Evolutionary conservation across 2,329 filamentous ascomycete species (phyloP), one percentile per base, ranked within the genome.

Genomic region (Cercospora sojina): DNA sequence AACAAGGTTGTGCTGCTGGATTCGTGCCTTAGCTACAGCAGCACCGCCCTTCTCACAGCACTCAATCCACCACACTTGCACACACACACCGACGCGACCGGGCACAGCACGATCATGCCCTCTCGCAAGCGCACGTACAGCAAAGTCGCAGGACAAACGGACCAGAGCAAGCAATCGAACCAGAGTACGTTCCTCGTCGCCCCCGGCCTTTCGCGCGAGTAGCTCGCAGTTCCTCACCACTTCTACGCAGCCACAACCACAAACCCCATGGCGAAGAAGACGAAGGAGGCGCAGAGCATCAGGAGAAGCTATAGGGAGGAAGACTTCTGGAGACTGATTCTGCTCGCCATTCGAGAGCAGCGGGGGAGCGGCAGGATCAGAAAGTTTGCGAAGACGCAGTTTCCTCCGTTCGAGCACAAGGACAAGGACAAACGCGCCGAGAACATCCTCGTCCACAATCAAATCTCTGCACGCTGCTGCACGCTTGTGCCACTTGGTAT

Each of bases 331-430:
- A n/a, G n/a, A n/a, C 25, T 31, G 27, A 18, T 61, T 16, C 38
- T 61, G n/a, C 12, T 1, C 1, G 59, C 59, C 38, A 61, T 61
- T 10, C 5, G 18, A 18, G 25, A 25, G 18, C 59, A 61, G 25
- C 9, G 47, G n/a, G 59, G n/a, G 38, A 25, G 12, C 23, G 59
- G 59, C 59, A 49, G 27, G 6, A 49, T 49, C 13, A 23, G 29
- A 12, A 61, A 61, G 27, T 27, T 61, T 12, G 59, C 25, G 59
- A 8, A 32, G 38, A n/a, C 25, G 38, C 59, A 12, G 5, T 61
- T 31, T 31, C 59, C 38, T 41, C 41, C 59, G 20, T 61, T 61
- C 27, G 59, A 61, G 41, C 59, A 35, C 59, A 61, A 61, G 59
- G 9, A 61, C 29, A 38, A 35, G 59, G 41, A 32, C 38, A 47